These are phyloP conservation scores for Linum lewisii DNA, from an alignment of 345 rosid species.

Conservation along the genomic window DNA sequence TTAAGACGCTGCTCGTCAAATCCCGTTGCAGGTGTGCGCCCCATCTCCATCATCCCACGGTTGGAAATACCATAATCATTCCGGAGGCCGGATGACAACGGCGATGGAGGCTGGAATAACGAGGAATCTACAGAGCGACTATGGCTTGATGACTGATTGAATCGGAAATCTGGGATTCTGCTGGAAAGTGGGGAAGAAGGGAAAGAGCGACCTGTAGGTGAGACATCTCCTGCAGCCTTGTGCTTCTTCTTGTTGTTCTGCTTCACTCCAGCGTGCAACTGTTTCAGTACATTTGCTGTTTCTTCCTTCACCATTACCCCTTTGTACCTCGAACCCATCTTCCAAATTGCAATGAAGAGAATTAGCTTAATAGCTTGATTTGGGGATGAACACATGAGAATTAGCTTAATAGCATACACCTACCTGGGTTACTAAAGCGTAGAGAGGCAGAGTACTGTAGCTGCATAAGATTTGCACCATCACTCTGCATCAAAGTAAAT, in stretches of 20 bases:
- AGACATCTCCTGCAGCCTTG: not conserved
- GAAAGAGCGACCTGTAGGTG: not conserved
- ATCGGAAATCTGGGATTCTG: constrained; percentile 6
- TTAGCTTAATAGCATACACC: not conserved
- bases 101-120: constrained; percentile 9
- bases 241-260: constrained; percentile 25
- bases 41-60: no score
- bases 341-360: not conserved
- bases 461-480: not conserved
- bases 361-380: not conserved
- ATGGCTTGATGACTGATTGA: not conserved
- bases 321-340: constrained; percentile 40
- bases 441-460: not conserved
- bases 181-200: not conserved
- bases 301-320: constrained; percentile 23
- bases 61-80: no score
- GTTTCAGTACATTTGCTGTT: constrained; percentile 19
- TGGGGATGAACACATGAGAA: no score
- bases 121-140: not conserved
- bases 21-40: no score
- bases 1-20: no score
- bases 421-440: not conserved
- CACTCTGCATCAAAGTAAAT: not conserved
- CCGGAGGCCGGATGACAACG: no score
- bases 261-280: constrained; percentile 27